A percentile compares a stretch with the other conserved stretches of the same genome.
phyloP scores from a whole-genome alignment of 176 grass and related monocot genomes.

The Carex parvula region DNA sequence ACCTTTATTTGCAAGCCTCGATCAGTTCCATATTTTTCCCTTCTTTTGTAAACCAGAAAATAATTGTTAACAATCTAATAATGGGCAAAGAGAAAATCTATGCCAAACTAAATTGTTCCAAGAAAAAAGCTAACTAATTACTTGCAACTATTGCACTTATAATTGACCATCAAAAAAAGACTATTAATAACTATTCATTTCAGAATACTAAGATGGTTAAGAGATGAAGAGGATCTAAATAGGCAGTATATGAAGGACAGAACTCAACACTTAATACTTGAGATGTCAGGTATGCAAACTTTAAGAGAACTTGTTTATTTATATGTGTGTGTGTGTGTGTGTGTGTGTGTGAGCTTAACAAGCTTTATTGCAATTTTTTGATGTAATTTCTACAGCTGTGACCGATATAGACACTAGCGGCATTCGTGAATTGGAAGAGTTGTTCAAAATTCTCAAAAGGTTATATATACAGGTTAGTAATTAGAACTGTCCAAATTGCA shows the following conservation, averaged over 20 bases:
- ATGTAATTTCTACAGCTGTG: constrained; percentile 44
- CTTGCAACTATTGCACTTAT: constrained; percentile 56
- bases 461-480: constrained; percentile 49
- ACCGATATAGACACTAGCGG: constrained; percentile 70
- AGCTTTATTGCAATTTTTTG: not conserved
- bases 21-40: not conserved
- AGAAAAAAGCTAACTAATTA: constrained; percentile 32
- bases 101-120: constrained; percentile 19
- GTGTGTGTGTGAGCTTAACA: no score
- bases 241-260: constrained; percentile 19
- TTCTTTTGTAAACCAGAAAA: not conserved
- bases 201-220: constrained; percentile 92
- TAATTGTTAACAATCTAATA: not conserved
- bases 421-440: constrained; percentile 52
- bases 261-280: constrained; percentile 48
- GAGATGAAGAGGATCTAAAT: constrained; percentile 66
- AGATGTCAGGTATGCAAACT: constrained; percentile 59
- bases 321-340: not conserved
- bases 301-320: not conserved
- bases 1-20: not conserved
- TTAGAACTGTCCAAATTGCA: not conserved
- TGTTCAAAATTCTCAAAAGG: constrained; percentile 47
- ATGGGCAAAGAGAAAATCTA: not conserved
- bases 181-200: not conserved
- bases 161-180: constrained; percentile 13